Percentiles rank a stretch among this genome's conserved stretches.
phyloP scores from a whole-genome alignment of 2,329 filamentous ascomycete genomes.

The Emmonsiellopsis sp. region DNA sequence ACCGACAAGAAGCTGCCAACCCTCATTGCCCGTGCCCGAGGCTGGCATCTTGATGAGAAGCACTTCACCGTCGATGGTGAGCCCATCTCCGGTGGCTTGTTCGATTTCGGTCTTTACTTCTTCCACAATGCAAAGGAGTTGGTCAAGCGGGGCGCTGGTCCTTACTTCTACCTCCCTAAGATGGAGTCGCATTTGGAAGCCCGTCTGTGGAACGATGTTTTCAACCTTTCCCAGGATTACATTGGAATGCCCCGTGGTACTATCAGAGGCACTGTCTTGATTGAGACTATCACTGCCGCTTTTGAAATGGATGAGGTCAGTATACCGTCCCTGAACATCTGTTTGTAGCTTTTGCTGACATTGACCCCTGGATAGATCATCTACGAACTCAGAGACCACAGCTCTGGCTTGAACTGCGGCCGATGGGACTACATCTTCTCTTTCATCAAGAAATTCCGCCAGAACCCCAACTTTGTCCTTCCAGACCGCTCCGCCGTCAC shows the following conservation, averaged over 20 bases:
- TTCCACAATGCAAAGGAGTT: constrained; percentile 95
- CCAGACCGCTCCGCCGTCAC: constrained; percentile 86
- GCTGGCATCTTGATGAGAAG: constrained; percentile 98
- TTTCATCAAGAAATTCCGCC: constrained; percentile 98
- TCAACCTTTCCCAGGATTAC: constrained; percentile 92
- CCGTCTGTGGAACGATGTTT: constrained; percentile 94
- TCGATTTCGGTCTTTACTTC: constrained; percentile 98
- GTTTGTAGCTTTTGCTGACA: background rate
- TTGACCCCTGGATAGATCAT: constrained; percentile 56
- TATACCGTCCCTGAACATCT: background rate
- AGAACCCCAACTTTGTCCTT: constrained; percentile 85
- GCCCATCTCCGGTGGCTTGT: constrained; percentile 83
- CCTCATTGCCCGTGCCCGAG: constrained; percentile 85
- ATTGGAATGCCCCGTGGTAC: constrained; percentile 83
- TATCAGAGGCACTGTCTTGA: constrained; percentile 88
- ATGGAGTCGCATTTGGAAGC: constrained; percentile 98
- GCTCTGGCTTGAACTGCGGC: constrained; percentile 92
- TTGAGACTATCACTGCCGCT: constrained; percentile 94
- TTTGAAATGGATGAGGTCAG: constrained; percentile 94
- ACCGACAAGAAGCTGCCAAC: constrained; percentile 82
- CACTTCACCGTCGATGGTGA: constrained; percentile 93
- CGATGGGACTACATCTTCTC: constrained; percentile 99
- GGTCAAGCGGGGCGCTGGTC: constrained; percentile 72
- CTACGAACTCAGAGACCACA: constrained; percentile 96
- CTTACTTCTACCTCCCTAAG: constrained; percentile 97